Evolutionary conservation across 202 grass and related monocot species (phyloP), one percentile per base, ranked within the genome.

Genomic region (Zizania palustris): DNA sequence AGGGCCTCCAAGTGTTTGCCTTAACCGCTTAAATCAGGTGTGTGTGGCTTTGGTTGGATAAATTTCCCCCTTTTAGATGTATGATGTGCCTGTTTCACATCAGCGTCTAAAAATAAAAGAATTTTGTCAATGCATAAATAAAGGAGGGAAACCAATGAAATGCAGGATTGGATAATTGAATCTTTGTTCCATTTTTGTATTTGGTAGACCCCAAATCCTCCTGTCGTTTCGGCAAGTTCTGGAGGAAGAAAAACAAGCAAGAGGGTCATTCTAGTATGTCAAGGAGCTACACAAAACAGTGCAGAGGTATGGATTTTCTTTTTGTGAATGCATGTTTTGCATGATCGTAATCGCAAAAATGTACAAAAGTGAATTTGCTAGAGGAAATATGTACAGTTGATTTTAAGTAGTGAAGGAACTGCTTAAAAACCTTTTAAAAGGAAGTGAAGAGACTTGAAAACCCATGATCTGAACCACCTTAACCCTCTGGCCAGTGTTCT

Each of bases 21-120:
- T 94, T 62, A 92, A 94, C 67, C 94, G 91, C 57, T 78, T 92
- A 76, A 94, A 97, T 88, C 89, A 92, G 87, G 95, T 88, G 41
- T 71, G 20, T 9, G 18, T 55, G 70, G 28, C 40, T 77, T 45
- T 61, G 7, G 1, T 20, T 8, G 58, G 65, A 3, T 53, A 50
- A 2, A 21, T 61, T 45, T 11, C 63, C 9, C 14, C 54, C 80
- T 80, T 3, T 65, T 18, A 20, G 5, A 0, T 18, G 40, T 7
- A 10, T 34, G 55, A 4, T 8, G 28, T 4, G 6, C 36, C 39
- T 34, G 45, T 12, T 71, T 87, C 7, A 6, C 43, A 18, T 62
- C n/a, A 78, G 73, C 42, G 73, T 69, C 6, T 38, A 74, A 7
- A 61, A 2, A 28, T 4, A 58, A 62, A 69, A 6, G 36, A 42